These are phyloP conservation scores for Saturnispora kantuleensis DNA, from an alignment of 805 yeast species.

Conservation along the genomic window DNA sequence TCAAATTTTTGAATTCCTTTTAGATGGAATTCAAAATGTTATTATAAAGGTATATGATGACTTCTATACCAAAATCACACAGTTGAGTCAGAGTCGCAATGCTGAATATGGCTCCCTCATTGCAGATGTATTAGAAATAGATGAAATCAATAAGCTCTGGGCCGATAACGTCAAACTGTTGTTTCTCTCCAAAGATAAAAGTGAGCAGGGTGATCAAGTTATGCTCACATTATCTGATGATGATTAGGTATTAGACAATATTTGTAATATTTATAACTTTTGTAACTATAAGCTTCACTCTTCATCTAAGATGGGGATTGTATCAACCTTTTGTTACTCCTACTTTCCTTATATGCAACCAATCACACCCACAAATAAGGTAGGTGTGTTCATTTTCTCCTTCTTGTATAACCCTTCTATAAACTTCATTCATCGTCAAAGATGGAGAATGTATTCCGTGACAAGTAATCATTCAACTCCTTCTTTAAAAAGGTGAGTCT, in stretches of 20 bases:
- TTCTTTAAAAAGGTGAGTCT: constrained; percentile 67
- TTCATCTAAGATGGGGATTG: neutral
- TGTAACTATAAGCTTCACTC: too few relatives aligned
- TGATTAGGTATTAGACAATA: neutral
- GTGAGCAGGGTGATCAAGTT: constrained; percentile 4
- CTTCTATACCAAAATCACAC: constrained; percentile 29
- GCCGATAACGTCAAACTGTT: constrained; percentile 27
- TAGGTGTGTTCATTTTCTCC: too few relatives aligned
- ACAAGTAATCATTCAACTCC: constrained; percentile 65
- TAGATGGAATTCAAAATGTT: constrained; percentile 59
- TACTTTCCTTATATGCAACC: too few relatives aligned
- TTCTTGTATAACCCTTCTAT: neutral
- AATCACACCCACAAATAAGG: too few relatives aligned
- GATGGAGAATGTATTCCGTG: constrained; percentile 81
- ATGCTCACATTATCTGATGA: neutral
- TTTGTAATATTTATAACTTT: too few relatives aligned
- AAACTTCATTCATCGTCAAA: constrained; percentile 52
- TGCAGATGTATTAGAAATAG: constrained; percentile 53
- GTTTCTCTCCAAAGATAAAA: constrained; percentile 15
- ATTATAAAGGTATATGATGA: constrained; percentile 47
- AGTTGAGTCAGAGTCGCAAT: constrained; percentile 11
- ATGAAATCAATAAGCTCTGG: constrained; percentile 37
- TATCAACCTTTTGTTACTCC: neutral
- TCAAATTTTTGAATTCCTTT: constrained; percentile 38
- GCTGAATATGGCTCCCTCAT: constrained; percentile 24